Conservation (phyloP, 106 monocot species). For the Dioscorea zingiberensis region DNA sequence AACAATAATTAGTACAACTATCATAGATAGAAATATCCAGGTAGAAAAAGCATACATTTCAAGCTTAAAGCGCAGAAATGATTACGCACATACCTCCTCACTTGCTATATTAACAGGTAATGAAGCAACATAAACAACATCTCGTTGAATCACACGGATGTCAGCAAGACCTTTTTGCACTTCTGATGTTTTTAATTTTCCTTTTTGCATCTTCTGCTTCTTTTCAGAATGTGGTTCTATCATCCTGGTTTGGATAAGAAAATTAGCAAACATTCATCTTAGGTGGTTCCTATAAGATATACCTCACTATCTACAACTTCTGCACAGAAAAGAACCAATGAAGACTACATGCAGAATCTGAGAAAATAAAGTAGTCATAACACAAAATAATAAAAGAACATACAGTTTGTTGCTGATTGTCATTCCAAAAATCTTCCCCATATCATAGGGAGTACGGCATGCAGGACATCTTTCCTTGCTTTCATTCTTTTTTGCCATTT, state of each 20-base stretch:
- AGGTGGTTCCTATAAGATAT: too few species aligned
- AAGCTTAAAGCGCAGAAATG: too few species aligned
- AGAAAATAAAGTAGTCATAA: neutral
- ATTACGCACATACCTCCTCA: constrained; percentile 24
- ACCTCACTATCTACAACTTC: too few species aligned
- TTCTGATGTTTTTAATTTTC: constrained; percentile 7
- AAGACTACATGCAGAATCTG: neutral
- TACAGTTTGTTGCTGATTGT: constrained; percentile 30
- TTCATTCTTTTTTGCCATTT: constrained; percentile 29
- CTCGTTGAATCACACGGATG: constrained; percentile 28
- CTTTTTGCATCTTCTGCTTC: constrained; percentile 27
- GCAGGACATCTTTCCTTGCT: constrained; percentile 34
- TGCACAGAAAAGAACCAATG: neutral
- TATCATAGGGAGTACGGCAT: constrained; percentile 42
- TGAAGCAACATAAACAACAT: constrained; percentile 37
- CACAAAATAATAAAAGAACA: constrained; percentile 8
- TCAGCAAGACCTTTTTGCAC: constrained; percentile 6
- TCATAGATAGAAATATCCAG: too few species aligned
- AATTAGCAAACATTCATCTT: neutral
- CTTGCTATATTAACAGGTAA: constrained; percentile 33
- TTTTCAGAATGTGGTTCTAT: constrained; percentile 21
- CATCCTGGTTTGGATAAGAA: constrained; percentile 13
- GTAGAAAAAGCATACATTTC: too few species aligned
- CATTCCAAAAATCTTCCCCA: constrained; percentile 30
- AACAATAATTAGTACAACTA: too few species aligned